Base-by-base conservation (phyloP, 2,329 filamentous ascomycete genomes). In the Exophiala spinifera region DNA sequence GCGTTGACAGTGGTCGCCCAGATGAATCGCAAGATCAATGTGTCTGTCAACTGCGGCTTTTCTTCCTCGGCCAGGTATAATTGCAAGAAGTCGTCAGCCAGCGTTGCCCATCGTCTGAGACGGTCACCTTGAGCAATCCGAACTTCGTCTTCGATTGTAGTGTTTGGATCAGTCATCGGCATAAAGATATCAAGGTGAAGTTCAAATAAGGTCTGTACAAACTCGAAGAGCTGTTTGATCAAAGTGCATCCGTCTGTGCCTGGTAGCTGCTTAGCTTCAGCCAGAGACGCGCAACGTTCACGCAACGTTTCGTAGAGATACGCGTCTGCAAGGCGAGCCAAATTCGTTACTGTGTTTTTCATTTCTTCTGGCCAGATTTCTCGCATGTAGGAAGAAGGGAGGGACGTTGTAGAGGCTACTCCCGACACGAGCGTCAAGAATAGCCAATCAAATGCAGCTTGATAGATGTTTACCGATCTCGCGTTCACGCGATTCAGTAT, bases 181-280 rank as follows among this genome's bases (percentile, higher is more conserved):
- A 79, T 79, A 65, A 83, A 86, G 7, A 86, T 73, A 63, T 88
- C 85, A 4, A 88, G 74, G 63, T 88, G 85, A 28, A 88, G 69
- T 66, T 88, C 85, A 61, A 85, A 86, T 2, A 88, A 70, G 2
- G 78, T 77, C 65, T 88, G 76, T 1, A 79, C 70, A 66, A 64
- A 49, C 34, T 61, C 61, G 19, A 56, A 55, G 14, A 49, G 43
- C 14, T 36, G 31, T 10, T 20, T 64, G 1, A 62, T 52, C 0
- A 25, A 56, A 34, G 19, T 31, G 25, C n/a, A n/a, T 11, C 4
- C 20, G 4, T 20, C 36, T n/a, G 17, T 21, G 3, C 5, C 20
- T 15, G 17, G 14, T 6, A 19, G 25, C 14, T 46, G 36, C 2
- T 21, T 45, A 15, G 46, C 28, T 15, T 17, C 25, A n/a, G 34